These are phyloP conservation scores for Diplosphaera chodatii DNA, from an alignment of 139 green algal species.

Conservation along the genomic window DNA sequence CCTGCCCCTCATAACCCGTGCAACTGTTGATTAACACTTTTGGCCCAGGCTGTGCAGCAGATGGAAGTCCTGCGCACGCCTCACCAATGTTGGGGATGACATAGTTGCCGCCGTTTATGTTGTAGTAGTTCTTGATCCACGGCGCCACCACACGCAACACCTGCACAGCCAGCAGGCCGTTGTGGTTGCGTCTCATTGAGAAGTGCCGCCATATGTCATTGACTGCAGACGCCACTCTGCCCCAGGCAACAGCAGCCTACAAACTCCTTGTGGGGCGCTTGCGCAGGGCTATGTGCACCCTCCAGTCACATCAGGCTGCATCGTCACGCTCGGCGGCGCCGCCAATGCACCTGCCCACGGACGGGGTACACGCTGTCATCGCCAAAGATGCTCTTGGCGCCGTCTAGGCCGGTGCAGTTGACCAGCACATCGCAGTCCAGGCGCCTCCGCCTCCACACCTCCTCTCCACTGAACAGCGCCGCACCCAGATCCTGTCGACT, in stretches of 20 bases:
- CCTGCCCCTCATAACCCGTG: too few species aligned
- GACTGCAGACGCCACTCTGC: background rate
- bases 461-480: background rate
- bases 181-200: background rate
- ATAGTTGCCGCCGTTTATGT: conserved; percentile 21
- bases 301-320: background rate
- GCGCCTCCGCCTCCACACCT: conserved; percentile 15
- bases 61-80: conserved; percentile 17
- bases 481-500: background rate
- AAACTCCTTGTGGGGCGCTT: background rate
- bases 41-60: too few species aligned
- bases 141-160: background rate
- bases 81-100: conserved; percentile 48
- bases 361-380: conserved; percentile 47
- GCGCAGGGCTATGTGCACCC: background rate
- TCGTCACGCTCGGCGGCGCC: background rate
- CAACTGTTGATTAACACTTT: too few species aligned
- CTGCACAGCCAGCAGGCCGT: background rate
- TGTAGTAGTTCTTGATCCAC: conserved; percentile 16
- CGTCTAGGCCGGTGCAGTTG: conserved; percentile 43
- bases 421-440: conserved; percentile 31
- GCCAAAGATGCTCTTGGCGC: conserved; percentile 32
- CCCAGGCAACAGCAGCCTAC: background rate
- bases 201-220: background rate
- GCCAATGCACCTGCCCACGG: conserved; percentile 13